Percentiles rank a stretch among this genome's conserved stretches.
phyloP scores from a whole-genome alignment of 176 grass and related monocot species.

The Paspalum vaginatum region DNA sequence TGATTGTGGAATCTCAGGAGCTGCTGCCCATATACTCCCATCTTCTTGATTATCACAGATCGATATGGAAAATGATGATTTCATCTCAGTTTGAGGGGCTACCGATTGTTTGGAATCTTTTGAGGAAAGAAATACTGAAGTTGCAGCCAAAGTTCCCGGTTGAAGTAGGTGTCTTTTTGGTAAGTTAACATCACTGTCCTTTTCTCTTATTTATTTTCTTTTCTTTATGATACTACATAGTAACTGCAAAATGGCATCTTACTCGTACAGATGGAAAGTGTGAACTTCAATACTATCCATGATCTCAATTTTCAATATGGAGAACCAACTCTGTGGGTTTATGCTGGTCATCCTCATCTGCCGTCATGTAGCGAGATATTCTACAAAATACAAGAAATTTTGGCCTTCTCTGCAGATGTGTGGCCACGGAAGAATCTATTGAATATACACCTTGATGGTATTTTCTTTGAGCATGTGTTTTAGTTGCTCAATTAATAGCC shows the following conservation, averaged over 20 bases:
- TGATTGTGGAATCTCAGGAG: conserved; percentile 50
- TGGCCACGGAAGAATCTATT: conserved; percentile 64
- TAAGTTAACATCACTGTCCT: conserved; percentile 35
- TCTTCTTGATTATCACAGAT: conserved; percentile 79
- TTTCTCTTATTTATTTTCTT: conserved; percentile 6
- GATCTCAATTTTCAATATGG: conserved; percentile 57
- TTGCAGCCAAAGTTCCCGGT: conserved; percentile 52
- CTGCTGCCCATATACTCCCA: conserved; percentile 57
- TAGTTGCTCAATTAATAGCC: neutral
- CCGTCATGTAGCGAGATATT: conserved; percentile 66
- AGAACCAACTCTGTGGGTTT: conserved; percentile 73
- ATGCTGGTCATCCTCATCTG: conserved; percentile 82
- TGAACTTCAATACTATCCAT: conserved; percentile 57
- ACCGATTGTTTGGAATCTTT: conserved; percentile 73
- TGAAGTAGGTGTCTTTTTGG: conserved; percentile 62
- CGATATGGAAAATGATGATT: conserved; percentile 72
- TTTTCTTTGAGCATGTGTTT: conserved; percentile 32
- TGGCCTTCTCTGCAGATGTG: conserved; percentile 56
- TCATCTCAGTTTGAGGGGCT: conserved; percentile 66
- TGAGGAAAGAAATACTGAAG: conserved; percentile 74
- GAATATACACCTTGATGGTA: conserved; percentile 64
- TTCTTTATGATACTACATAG: conserved; percentile 16
- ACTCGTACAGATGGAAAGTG: conserved; percentile 58
- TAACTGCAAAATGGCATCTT: conserved; percentile 40
- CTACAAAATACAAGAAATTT: conserved; percentile 63